Base-by-base conservation (phyloP, 495 filamentous ascomycete species). In the Neurospora sp. region DNA sequence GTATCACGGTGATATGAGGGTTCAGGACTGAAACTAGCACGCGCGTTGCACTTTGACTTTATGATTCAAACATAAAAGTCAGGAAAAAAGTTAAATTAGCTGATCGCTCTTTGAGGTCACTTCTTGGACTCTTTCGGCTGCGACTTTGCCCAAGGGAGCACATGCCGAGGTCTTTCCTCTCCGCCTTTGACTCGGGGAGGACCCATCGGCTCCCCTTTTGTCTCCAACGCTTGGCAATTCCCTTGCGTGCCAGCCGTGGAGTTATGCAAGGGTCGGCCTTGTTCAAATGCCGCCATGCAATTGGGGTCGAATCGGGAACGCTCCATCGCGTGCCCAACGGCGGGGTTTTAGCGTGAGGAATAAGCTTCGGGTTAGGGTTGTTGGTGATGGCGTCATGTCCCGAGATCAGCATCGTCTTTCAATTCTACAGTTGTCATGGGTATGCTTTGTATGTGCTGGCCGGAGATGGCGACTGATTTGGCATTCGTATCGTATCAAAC, bases 111-210 rank as follows among this genome's bases (percentile, higher is more conserved):
- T 61, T 16, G 5, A 9, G 18, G n/a, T 45, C 42, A 61, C 53
- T 61, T 61, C 27, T 37, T 37, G 12, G 31, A 27, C 27, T 27
- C 27, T 27, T 27, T 35, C 31, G 31, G 31, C 31, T 35, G 31
- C 31, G 31, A 35, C 31, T 35, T 35, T 35, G 31, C 31, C 31
- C 31, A 35, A 35, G 53, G 27, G 27, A 61, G 75, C 78, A 79
- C 75, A 78, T 79, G 78, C 78, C 78, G 78, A 79, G 78, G 78
- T 79, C 53, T 53, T 61, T 61, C 53, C 48, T 31, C 53, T 61
- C 53, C 53, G 27, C 53, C 53, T 35, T 61, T 61, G 53, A 61
- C 27, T 61, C 14, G 53, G 53, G 27, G 53, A 61, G 53, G 53
- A 61, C 22, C 53, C 53, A 35, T 65, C 53, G 53, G 53, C 53